These are phyloP conservation scores for Catenaria anguillulae DNA, from an alignment of 371 early-diverging fungal genomes.

Conservation along the genomic window DNA sequence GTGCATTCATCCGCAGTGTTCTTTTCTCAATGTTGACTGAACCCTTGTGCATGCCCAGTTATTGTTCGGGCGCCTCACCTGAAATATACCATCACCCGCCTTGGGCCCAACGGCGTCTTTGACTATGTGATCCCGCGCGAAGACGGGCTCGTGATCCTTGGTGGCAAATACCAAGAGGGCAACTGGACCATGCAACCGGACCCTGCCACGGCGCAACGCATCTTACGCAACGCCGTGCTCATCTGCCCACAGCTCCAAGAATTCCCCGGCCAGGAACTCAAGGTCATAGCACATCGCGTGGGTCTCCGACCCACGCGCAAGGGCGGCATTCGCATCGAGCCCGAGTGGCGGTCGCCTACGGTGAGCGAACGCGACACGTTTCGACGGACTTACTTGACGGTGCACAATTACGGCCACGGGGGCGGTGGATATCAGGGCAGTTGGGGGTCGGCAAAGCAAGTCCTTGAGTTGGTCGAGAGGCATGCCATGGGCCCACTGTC, in stretches of 20 bases:
- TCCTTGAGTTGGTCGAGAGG: slow-evolving; percentile 15
- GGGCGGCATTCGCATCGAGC: slow-evolving; percentile 34
- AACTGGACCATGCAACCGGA: slow-evolving; percentile 18
- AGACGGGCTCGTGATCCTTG: slow-evolving; percentile 39
- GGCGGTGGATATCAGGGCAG: slow-evolving; percentile 36
- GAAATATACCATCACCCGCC: slow-evolving; percentile 23
- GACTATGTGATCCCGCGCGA: slow-evolving; percentile 46
- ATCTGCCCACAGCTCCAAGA: slow-evolving; percentile 31
- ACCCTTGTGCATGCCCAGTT: too few species aligned
- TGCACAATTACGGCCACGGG: slow-evolving; percentile 44
- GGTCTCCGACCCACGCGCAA: slow-evolving; percentile 37
- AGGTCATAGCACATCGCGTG: slow-evolving; percentile 26
- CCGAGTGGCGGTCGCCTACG: slow-evolving; percentile 9
- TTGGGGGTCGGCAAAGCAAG: slow-evolving; percentile 27
- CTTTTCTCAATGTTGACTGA: too few species aligned
- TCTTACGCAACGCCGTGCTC: slow-evolving; percentile 24
- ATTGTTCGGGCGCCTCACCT: slow-evolving; percentile 31
- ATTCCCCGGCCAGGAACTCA: slow-evolving; percentile 9
- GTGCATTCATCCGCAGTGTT: too few species aligned
- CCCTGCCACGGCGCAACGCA: slow-evolving; percentile 18
- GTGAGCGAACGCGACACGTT: not conserved
- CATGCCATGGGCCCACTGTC: not conserved
- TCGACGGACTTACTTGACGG: slow-evolving; percentile 9
- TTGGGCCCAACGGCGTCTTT: slow-evolving; percentile 16
- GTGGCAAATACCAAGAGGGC: slow-evolving; percentile 34